Base-by-base conservation (phyloP, 2,329 filamentous ascomycete species). In the Ampelomyces quisqualis region DNA sequence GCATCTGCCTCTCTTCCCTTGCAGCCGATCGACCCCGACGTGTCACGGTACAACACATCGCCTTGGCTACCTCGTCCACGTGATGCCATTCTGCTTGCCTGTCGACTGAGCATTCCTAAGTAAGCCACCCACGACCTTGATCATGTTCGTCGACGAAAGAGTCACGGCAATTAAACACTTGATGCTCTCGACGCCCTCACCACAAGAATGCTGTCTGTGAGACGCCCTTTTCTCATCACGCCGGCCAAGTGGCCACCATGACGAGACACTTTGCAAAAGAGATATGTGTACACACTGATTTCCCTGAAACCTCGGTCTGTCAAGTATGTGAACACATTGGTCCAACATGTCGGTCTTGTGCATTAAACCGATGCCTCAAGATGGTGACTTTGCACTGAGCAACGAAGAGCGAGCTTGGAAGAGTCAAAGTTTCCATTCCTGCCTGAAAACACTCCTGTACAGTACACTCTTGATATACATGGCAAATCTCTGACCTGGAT, bases 31-130 rank as follows among this genome's bases (percentile, higher is more conserved):
- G 20, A 40, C 57, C 51, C 40, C 34, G 49, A 38, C 35, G 56
- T 60, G 49, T 34, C 47, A 60, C 51, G 44, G 41, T 49, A 55
- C 47, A 34, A 50, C 46, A 17, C 40, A 53, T 39, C 45, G 9
- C 17, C 39, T 34, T 49, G 9, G 27, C 27, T 21, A 36, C 20
- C 10, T n/a, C n/a, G n/a, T 36, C 31, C 57, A 58, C 56, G 53
- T 60, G 53, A 57, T 43, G 9, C 1, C 20, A 22, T 13, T 23
- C 39, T 20, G 29, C 11, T 42, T 40, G 18, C 29, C 36, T 24
- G 10, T 27, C n/a, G 8, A 30, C 18, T 28, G 21, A 48, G 38
- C 57, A 62, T 64, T 62, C 57, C 60, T 47, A 55, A 50, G 39
- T 53, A 53, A 53, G 58, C 58, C 58, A 60, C 57, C 45, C 45